A percentile compares a stretch with the other conserved stretches of the same genome.
Evolutionary conservation across 257 asterid genomes (phyloP).

Genomic region (Henckelia pumila): DNA sequence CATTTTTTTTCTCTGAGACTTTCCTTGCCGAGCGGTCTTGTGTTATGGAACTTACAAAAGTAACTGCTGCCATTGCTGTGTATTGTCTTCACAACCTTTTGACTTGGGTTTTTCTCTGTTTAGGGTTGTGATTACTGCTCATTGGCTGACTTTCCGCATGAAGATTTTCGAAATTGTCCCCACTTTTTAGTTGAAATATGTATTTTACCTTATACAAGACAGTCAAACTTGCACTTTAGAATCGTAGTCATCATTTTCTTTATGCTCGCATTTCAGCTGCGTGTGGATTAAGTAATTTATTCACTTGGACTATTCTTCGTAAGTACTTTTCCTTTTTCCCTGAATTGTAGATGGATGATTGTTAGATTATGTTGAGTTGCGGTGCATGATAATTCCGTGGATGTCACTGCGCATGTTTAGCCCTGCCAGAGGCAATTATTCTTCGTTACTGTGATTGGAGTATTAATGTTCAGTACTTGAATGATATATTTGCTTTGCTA

Average conservation of each 20-base stretch:
- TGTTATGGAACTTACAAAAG: neutral
- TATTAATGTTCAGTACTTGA: conserved; percentile 3
- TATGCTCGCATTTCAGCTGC: conserved; percentile 12
- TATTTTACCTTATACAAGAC: conserved; percentile 22
- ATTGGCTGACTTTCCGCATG: no score
- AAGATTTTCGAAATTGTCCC: conserved; percentile 14
- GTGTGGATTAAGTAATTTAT: conserved; percentile 14
- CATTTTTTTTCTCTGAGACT: neutral
- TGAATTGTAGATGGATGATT: conserved; percentile 56
- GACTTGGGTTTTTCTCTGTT: conserved; percentile 39
- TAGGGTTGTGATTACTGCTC: conserved; percentile 50
- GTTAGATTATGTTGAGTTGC: conserved; percentile 41
- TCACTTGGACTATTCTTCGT: conserved; percentile 9
- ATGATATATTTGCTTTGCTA: neutral
- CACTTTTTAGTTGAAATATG: conserved; percentile 24
- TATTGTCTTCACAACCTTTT: conserved; percentile 28
- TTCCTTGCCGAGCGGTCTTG: conserved; percentile 1
- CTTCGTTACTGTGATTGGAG: conserved; percentile 18
- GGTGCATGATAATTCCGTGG: conserved; percentile 46
- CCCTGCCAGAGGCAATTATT: conserved; percentile 20
- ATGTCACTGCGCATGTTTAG: conserved; percentile 27
- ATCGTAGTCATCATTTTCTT: conserved; percentile 6
- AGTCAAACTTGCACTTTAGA: neutral
- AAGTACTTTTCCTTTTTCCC: conserved; percentile 22
- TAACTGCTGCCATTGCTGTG: no score